phyloP scores from a whole-genome alignment of 148 eudicot species.

The Fallopia convolvulus region DNA sequence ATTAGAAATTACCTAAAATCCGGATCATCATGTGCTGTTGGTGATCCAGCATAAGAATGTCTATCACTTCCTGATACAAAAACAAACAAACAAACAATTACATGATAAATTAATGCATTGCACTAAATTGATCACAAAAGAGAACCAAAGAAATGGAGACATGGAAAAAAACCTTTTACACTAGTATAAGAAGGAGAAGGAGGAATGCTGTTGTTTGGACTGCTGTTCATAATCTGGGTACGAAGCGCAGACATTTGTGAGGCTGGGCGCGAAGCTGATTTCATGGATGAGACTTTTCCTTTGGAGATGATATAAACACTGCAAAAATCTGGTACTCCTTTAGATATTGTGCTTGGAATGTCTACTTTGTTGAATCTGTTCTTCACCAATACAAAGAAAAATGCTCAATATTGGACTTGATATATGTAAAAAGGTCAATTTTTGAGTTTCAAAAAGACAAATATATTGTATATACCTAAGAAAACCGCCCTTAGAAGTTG shows the following conservation, averaged over 20 bases:
- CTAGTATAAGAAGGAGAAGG: constrained; percentile 13
- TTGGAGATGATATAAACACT: constrained; percentile 60
- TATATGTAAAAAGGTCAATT: no score
- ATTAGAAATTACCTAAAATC: constrained; percentile 20
- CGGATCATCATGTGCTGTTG: constrained; percentile 13
- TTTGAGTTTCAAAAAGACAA: not conserved
- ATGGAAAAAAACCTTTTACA: not conserved
- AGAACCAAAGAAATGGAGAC: not conserved
- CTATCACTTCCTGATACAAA: constrained; percentile 10
- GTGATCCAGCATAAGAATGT: constrained; percentile 1
- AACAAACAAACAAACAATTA: not conserved
- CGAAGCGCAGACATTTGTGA: constrained; percentile 47
- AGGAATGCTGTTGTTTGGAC: constrained; percentile 16
- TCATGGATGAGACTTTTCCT: constrained; percentile 52
- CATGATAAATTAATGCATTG: not conserved
- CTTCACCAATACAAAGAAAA: not conserved
- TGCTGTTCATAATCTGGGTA: constrained; percentile 36
- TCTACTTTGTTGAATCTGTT: constrained; percentile 54
- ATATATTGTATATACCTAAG: constrained; percentile 31
- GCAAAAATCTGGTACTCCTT: constrained; percentile 78
- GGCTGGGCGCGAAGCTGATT: constrained; percentile 55
- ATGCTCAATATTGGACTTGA: not conserved
- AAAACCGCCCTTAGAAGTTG: constrained; percentile 48
- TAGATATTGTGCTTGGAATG: constrained; percentile 45
- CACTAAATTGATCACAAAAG: not conserved